Conservation (phyloP, 495 filamentous ascomycete genomes). For the Penicillium flavigenum region DNA sequence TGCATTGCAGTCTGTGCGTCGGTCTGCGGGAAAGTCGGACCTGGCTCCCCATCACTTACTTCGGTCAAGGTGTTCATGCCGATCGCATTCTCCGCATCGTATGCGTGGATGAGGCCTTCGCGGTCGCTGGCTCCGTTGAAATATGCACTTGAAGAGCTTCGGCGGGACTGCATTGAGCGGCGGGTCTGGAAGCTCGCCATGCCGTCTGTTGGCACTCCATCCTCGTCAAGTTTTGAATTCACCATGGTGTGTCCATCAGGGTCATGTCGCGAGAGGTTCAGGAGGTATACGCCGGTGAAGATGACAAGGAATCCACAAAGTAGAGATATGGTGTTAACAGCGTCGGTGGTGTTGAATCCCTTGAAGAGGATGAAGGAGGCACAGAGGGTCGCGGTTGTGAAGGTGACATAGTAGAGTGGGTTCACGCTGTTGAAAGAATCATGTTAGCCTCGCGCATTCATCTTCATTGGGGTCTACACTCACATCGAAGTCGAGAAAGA, state of each 20-base stretch:
- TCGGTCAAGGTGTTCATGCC: constrained; percentile 69
- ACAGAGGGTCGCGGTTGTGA: constrained; percentile 90
- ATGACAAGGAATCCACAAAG: constrained; percentile 94
- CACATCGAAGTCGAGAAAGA: constrained; percentile 97
- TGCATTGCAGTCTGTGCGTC: constrained; percentile 31
- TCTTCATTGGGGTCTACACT: constrained; percentile 27
- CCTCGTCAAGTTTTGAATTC: constrained; percentile 60
- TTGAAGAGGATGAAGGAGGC: constrained; percentile 97
- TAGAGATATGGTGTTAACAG: constrained; percentile 90
- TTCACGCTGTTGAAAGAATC: constrained; percentile 68
- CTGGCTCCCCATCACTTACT: constrained; percentile 61
- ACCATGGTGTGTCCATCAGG: constrained; percentile 73
- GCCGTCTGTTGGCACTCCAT: constrained; percentile 86
- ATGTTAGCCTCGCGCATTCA: constrained; percentile 28
- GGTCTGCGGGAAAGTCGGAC: constrained; percentile 38
- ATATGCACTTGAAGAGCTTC: constrained; percentile 63
- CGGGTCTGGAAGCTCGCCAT: constrained; percentile 86
- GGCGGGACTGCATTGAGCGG: constrained; percentile 84
- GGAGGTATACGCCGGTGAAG: constrained; percentile 93
- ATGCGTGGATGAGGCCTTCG: constrained; percentile 78
- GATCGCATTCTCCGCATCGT: constrained; percentile 69
- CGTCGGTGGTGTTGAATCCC: constrained; percentile 94
- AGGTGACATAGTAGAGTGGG: constrained; percentile 98
- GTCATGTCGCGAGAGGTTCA: constrained; percentile 90
- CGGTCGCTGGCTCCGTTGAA: constrained; percentile 57